These are phyloP conservation scores for Pisolithus orientalis DNA, from an alignment of 768 basidiomycete genomes.

Conservation along the genomic window DNA sequence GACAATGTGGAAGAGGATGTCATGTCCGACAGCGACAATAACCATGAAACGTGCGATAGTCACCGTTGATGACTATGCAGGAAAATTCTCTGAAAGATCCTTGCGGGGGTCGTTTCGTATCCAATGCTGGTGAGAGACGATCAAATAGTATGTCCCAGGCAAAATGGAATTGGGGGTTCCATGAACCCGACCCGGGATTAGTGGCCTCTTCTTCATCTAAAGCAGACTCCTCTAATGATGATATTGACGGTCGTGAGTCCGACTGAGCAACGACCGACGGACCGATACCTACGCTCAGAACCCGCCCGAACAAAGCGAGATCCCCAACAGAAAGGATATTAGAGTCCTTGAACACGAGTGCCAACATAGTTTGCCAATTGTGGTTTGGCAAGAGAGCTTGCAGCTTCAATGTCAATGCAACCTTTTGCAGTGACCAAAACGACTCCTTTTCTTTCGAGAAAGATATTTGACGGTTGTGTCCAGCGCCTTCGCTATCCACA, in stretches of 20 bases:
- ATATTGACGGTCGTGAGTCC: constrained; percentile 7
- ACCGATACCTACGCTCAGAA: constrained; percentile 63
- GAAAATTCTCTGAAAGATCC: constrained; percentile 81
- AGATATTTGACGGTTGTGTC: constrained; percentile 43
- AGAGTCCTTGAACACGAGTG: constrained; percentile 71
- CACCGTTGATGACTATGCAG: constrained; percentile 85
- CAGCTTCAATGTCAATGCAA: constrained; percentile 71
- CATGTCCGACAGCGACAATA: neutral
- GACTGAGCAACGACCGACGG: neutral
- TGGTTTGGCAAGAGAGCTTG: constrained; percentile 53
- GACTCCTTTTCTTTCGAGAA: constrained; percentile 20
- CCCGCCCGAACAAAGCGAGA: constrained; percentile 59
- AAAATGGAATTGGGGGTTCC: constrained; percentile 91
- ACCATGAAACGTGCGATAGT: constrained; percentile 13
- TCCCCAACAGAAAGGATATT: constrained; percentile 68
- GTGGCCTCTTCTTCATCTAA: constrained; percentile 47
- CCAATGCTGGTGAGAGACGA: constrained; percentile 51
- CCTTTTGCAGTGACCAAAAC: constrained; percentile 82
- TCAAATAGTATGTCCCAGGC: constrained; percentile 85
- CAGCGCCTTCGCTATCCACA: constrained; percentile 69
- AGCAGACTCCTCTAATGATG: constrained; percentile 44
- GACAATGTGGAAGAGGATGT: constrained; percentile 78
- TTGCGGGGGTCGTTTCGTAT: constrained; percentile 29
- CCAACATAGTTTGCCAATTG: constrained; percentile 59
- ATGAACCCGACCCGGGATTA: constrained; percentile 49